Base-by-base conservation (phyloP, 208 protist species). In the Blastocrithidia nonstop region DNA sequence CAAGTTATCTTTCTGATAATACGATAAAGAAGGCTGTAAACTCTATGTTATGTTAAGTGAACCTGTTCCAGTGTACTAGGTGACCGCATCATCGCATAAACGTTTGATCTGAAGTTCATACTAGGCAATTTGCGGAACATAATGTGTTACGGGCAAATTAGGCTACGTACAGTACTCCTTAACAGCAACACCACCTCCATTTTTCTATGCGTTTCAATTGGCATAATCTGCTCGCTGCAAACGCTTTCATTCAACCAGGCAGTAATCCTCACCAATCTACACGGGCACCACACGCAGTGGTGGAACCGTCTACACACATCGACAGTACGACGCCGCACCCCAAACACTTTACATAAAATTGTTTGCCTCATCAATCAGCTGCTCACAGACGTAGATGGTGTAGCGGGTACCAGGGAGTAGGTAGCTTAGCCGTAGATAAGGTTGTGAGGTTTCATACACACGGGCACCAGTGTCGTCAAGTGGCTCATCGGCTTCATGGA, bases 221-320 rank as follows among this genome's bases (percentile, higher is more conserved):
- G 13, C 13, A 16, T 13, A 35, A 35, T 16, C 29, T 29, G 11
- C 23, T 5, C 21, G 4, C 27, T 42, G 38, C 5, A 67, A 32
- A 2, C 84, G 84, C 20, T 55, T 57, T 83, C 86, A 94, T 39
- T 77, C 68, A 7, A 94, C 50, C 19, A 82, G 43, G 50, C 79
- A 87, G 60, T 90, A 94, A 55, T 91, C 66, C 63, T 94, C 86
- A 26, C 82, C 82, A 46, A 94, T 91, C 64, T 94, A 79, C 28
- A 78, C 50, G 11, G 78, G 80, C 6, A 69, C 31, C 6, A 94
- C 61, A 17, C 51, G 50, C 52, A 93, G 75, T 16, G 71, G 58
- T 27, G 80, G 57, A 20, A 88, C 61, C 21, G 83, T 93, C 55
- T 89, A 62, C 25, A 82, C 65, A 31, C 66, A 69, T 29, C 53